phyloP scores from a whole-genome alignment of 441 rosid species.

The Isatis lusitanica region DNA sequence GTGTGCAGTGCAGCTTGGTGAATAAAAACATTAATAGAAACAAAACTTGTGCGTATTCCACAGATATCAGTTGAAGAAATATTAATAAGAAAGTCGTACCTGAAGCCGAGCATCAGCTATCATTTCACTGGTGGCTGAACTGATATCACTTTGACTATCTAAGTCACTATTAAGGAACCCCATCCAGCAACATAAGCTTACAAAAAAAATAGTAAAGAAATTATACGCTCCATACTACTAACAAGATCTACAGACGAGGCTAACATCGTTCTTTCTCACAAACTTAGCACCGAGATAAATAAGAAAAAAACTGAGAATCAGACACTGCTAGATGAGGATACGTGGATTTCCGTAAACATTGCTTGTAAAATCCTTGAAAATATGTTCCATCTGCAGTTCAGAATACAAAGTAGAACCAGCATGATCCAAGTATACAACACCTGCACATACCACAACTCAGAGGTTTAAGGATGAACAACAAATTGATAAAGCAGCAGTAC shows the following conservation, averaged over 20 bases:
- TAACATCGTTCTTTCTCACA: not conserved
- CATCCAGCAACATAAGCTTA: slow-evolving; percentile 5
- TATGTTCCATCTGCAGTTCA: slow-evolving; percentile 84
- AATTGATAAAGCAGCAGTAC: not conserved
- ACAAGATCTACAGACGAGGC: not conserved
- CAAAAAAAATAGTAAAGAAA: not conserved
- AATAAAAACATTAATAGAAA: not conserved
- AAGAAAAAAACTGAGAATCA: slow-evolving; percentile 6
- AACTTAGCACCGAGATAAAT: not conserved
- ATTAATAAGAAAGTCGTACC: slow-evolving; percentile 44
- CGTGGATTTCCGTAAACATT: slow-evolving; percentile 92
- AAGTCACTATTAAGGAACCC: slow-evolving; percentile 42
- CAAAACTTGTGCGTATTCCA: not conserved
- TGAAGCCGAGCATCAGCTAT: slow-evolving; percentile 74
- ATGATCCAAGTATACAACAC: slow-evolving; percentile 79
- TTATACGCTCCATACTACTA: not conserved
- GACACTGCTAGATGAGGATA: slow-evolving; percentile 48
- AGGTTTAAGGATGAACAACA: not conserved
- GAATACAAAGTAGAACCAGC: slow-evolving; percentile 97
- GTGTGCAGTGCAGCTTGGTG: slow-evolving; percentile 12
- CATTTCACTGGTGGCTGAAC: slow-evolving; percentile 63
- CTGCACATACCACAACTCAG: slow-evolving; percentile 41
- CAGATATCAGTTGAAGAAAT: not conserved
- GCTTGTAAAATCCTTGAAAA: slow-evolving; percentile 59
- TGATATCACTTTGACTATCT: slow-evolving; percentile 90